Conservation (phyloP, 2,329 filamentous ascomycete genomes). For the Penicillium rolfsii region DNA sequence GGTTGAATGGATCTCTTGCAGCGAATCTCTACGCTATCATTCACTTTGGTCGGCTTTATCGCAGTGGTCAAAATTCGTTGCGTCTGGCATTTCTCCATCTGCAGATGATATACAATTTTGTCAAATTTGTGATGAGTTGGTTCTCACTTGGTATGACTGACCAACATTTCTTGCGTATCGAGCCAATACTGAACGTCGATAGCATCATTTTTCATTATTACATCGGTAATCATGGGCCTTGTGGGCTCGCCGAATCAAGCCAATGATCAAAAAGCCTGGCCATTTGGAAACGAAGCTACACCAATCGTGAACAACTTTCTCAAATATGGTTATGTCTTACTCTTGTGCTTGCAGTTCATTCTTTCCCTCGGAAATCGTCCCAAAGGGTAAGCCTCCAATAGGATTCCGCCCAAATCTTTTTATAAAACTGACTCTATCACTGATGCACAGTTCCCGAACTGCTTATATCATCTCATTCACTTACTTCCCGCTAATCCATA, state of each 20-base stretch:
- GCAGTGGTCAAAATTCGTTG: slow-evolving; percentile 91
- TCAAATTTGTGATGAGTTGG: slow-evolving; percentile 86
- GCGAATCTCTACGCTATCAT: slow-evolving; percentile 94
- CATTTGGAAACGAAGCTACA: slow-evolving; percentile 43
- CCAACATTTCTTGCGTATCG: background rate
- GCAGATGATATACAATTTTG: slow-evolving; percentile 89
- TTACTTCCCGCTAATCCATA: slow-evolving; percentile 82
- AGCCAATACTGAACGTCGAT: slow-evolving; percentile 8
- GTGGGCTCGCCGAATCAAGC: slow-evolving; percentile 26
- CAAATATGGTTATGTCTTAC: slow-evolving; percentile 87
- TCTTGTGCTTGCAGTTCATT: slow-evolving; percentile 91
- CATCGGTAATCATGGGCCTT: slow-evolving; percentile 30
- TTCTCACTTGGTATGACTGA: slow-evolving; percentile 62
- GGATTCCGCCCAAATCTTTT: no score
- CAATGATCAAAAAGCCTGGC: slow-evolving; percentile 28
- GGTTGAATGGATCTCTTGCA: slow-evolving; percentile 97
- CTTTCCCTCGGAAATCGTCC: slow-evolving; percentile 91
- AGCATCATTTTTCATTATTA: slow-evolving; percentile 31
- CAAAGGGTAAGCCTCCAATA: slow-evolving; percentile 65
- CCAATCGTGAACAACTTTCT: slow-evolving; percentile 87
- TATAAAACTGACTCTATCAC: background rate
- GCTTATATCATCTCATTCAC: slow-evolving; percentile 87
- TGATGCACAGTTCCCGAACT: slow-evolving; percentile 60
- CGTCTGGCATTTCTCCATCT: slow-evolving; percentile 98
- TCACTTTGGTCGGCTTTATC: slow-evolving; percentile 97